Evolutionary conservation across 1,284 basidiomycete species (phyloP), one percentile per base, ranked within the genome.

Genomic region (Cryptococcus sp.): DNA sequence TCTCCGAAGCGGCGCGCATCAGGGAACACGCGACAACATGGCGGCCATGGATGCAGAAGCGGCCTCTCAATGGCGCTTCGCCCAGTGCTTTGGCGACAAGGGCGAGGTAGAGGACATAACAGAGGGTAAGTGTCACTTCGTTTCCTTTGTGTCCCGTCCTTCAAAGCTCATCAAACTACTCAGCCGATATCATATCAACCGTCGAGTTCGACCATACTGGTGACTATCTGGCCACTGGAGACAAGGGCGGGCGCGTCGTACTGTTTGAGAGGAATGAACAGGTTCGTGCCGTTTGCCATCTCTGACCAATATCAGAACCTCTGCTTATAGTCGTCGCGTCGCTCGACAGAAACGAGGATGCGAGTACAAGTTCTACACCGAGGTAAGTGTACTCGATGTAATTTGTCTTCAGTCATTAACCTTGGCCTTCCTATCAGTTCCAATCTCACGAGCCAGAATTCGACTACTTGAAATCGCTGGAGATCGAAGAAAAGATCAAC

Each of bases 401-500:
- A 47, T 20, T 20, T 19, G 35, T 46, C 49, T 45, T 38, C 16
- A 25, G 19, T 15, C 20, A 11, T 27, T 57, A 25, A 50, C 23
- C 15, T 41, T 19, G 41, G 16, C 10, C 50, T 56, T 39, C 50
- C 54, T 57, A 13, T 45, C 50, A 79, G 77, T 79, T 99, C 78
- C 96, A 99, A 84, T 96, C 93, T 47, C 96, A 99, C 79, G 96
- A 99, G 79, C 96, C 96, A 59, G 96, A 99, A 80, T 99, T 99
- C 80, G 96, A 99, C 83, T 99, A 99, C 79, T 88, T 99, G 78
- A 99, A 99, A 84, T 96, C 93, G 35, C 84, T 99, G 68, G 96
- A 99, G 84, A 99, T 99, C 78, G 96, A 99, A 81, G 96, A 99
- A 84, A 99, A 99, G 88, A 99, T 99, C 84, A 99, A 99, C 84